Evolutionary conservation across 2,329 filamentous ascomycete genomes (phyloP), one percentile per base, ranked within the genome.

Genomic region (Thelonectria olida): DNA sequence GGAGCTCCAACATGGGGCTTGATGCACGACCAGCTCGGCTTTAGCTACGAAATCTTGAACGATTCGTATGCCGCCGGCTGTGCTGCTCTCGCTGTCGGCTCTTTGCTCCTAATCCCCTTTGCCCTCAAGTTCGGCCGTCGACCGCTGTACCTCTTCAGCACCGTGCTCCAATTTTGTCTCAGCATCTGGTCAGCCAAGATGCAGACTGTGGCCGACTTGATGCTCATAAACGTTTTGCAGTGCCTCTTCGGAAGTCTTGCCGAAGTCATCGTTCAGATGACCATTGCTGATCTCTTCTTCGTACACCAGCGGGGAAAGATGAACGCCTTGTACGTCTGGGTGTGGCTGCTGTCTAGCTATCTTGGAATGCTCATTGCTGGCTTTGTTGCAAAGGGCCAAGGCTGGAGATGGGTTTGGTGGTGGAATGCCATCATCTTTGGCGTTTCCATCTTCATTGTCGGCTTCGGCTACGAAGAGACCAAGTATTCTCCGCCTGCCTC

Each of bases 321-420:
- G 79, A 86, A 84, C 62, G 74, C 72, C 0, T 74, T 82, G 10
- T 85, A 82, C 60, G 71, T 81, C 57, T 80, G 74, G 60, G 69
- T 55, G 1, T 53, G 44, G 49, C 45, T 60, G 6, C 25, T 67
- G 17, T 44, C 54, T 6, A 45, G 73, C 2, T 79, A 74, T 7
- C 69, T 84, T 1, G 76, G 74, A 1, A 75, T 79, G 0, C 67
- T 82, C 7, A 74, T 76, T 20, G 70, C 80, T 7, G 79, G 80
- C 17, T 81, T 77, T 63, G 71, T 73, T 19, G 60, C 70, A 8
- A 42, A 52, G 5, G 49, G 44, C 12, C 68, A 66, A 51, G 82
- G 80, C 1, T 86, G 83, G 83, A 73, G 82, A 12, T 85, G 81
- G 80, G 74, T 79, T 1, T 84, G 77, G 76, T 83, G 81, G 81